Evolutionary conservation across 1,284 basidiomycete genomes (phyloP), one percentile per base, ranked within the genome.

Genomic region (Farysia itapuensis): DNA sequence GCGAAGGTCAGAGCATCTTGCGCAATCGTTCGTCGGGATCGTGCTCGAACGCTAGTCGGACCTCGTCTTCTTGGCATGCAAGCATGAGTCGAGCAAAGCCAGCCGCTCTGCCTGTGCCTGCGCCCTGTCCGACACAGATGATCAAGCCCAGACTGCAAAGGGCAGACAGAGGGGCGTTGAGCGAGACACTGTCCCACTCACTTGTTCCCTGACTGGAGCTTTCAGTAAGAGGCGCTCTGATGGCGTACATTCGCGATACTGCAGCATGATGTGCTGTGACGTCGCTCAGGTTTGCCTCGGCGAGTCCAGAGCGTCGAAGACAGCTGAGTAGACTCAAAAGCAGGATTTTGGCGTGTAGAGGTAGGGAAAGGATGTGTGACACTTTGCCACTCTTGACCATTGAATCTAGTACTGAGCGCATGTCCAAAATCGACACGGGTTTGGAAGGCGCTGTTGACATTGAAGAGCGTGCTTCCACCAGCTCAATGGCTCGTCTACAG

Each of bases 381-480:
- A 58, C 87, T 1, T 87, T 89, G 2, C 93, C 91, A 49, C 87
- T 91, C 60, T 89, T 90, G 67, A 92, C 90, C 88, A 97, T 90
- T 21, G 84, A 84, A 68, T 85, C 85, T 52, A 94, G 86, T 14
- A 97, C 89, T 30, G 84, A 83, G 59, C 83, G 84, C 64, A 95
- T 86, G 60, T 95, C 88, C 20, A 82, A 81, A 2, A 85, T 84
- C 16, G 82, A 81, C 9, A 91, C 90, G 0, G 84, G 80, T 25
- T 78, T 25, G 80, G 75, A 45, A 0, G 20, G 6, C 0, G 28
- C 8, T 14, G 16, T 8, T 12, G 31, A 39, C 81, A 81, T 40
- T 34, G 37, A 23, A 3, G 47, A 35, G 12, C 47, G 41, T 21
- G 48, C 38, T 16, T 71, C 56, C 1, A 72, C 71, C 5, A 51